phyloP scores from a whole-genome alignment of 2,329 filamentous ascomycete species.

The Calonectria multiphialidica region DNA sequence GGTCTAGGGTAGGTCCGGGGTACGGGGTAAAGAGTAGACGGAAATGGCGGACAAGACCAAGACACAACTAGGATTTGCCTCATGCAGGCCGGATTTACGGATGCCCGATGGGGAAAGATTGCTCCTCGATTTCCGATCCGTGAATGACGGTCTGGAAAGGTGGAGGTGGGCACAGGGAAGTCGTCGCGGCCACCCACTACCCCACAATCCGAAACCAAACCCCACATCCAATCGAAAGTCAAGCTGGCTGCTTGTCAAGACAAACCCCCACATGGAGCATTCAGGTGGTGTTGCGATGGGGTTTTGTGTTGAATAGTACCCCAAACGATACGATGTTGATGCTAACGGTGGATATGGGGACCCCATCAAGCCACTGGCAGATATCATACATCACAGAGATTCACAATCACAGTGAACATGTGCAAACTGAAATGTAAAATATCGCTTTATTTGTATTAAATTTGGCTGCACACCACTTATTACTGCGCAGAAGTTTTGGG shows the following conservation, averaged over 20 bases:
- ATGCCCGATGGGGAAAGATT: background rate
- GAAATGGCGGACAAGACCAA: no score
- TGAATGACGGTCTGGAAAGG: background rate
- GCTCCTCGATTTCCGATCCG: background rate
- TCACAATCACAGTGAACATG: no score
- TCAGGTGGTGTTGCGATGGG: background rate
- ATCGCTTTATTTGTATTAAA: background rate
- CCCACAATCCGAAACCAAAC: background rate
- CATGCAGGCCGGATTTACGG: background rate
- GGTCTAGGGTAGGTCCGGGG: background rate
- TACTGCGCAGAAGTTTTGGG: background rate
- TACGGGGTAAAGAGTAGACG: no score
- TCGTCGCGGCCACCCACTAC: background rate
- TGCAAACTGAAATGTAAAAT: background rate
- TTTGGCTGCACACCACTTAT: background rate
- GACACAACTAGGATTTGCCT: no score
- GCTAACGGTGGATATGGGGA: background rate
- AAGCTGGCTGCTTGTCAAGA: background rate
- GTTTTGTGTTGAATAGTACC: no score
- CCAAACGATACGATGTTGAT: background rate
- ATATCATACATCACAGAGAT: no score
- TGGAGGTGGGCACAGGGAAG: background rate
- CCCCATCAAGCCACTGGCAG: background rate
- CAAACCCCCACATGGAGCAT: background rate
- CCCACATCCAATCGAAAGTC: background rate